These are phyloP conservation scores for Globisporangium splendens DNA, from an alignment of 352 stramenopile genomes.

Conservation along the genomic window DNA sequence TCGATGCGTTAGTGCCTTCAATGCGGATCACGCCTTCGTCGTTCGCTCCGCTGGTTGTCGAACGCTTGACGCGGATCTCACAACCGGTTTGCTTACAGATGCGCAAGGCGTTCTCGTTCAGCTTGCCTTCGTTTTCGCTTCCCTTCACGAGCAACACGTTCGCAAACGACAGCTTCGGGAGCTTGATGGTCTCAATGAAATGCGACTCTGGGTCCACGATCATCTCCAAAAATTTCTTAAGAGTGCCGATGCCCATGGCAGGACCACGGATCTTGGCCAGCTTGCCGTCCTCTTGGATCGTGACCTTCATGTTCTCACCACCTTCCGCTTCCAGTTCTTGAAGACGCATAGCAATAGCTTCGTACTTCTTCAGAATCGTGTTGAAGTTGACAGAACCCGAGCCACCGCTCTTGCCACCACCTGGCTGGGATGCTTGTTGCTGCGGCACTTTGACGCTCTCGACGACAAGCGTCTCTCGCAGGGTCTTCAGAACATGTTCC, in stretches of 20 bases:
- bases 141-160: conserved; percentile 49
- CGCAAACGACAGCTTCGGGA: conserved; percentile 47
- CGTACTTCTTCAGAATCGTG: conserved; percentile 51
- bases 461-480: conserved; percentile 61
- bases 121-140: conserved; percentile 19
- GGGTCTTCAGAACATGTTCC: conserved; percentile 51
- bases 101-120: conserved; percentile 75
- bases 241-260: conserved; percentile 56
- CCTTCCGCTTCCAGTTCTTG: conserved; percentile 74
- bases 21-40: conserved; percentile 54
- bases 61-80: conserved; percentile 62
- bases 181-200: conserved; percentile 61
- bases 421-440: conserved; percentile 3
- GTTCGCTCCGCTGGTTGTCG: conserved; percentile 12
- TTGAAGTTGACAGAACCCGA: conserved; percentile 39
- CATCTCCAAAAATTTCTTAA: conserved; percentile 80
- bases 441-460: conserved; percentile 52
- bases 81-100: conserved; percentile 76
- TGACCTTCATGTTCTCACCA: conserved; percentile 58
- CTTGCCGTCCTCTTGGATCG: conserved; percentile 64
- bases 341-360: conserved; percentile 50
- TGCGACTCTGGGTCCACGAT: conserved; percentile 47
- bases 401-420: conserved; percentile 14
- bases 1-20: conserved; percentile 52
- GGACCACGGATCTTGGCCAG: conserved; percentile 67